These are phyloP conservation scores for Neurospora crassa DNA, from an alignment of 2,329 filamentous ascomycete genomes.

Conservation along the genomic window DNA sequence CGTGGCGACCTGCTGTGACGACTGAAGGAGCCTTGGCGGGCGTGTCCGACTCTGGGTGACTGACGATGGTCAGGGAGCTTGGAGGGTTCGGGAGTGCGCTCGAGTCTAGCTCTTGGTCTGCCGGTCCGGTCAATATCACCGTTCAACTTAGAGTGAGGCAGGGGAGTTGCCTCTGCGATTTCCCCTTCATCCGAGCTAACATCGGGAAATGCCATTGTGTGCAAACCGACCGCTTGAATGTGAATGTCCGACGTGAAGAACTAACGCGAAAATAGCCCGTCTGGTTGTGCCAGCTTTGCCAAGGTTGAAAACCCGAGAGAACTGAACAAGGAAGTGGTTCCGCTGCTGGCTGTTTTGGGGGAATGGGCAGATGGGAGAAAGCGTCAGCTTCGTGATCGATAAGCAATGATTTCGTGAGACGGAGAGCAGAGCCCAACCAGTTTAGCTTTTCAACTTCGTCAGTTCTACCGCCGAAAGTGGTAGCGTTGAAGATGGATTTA, in stretches of 20 bases:
- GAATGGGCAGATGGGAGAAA: not conserved
- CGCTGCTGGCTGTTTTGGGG: not conserved
- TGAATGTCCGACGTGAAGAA: not conserved
- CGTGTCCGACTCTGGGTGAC: conserved; percentile 1
- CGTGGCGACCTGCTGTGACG: conserved; percentile 30
- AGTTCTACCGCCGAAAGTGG: not conserved
- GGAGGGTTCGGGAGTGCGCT: conserved; percentile 45
- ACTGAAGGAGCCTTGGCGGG: not conserved
- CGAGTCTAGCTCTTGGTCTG: conserved; percentile 62
- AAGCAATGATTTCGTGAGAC: not conserved
- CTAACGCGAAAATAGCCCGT: not conserved
- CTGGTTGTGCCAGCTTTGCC: conserved; percentile 7
- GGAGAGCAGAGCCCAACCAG: conserved; percentile 6
- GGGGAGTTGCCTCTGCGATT: conserved; percentile 86
- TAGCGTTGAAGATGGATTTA: not conserved
- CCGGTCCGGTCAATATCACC: conserved; percentile 78
- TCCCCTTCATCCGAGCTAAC: conserved; percentile 78
- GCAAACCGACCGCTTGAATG: conserved; percentile 8
- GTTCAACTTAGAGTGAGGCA: conserved; percentile 64
- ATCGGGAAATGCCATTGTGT: conserved; percentile 24
- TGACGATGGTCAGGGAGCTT: conserved; percentile 8
- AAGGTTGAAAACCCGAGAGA: conserved; percentile 2
- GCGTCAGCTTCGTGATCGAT: conserved; percentile 1
- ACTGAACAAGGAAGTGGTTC: conserved; percentile 3
- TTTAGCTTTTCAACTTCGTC: conserved; percentile 3